Conservation (phyloP, 148 eudicot species). For the Salicornia ramosissima region DNA sequence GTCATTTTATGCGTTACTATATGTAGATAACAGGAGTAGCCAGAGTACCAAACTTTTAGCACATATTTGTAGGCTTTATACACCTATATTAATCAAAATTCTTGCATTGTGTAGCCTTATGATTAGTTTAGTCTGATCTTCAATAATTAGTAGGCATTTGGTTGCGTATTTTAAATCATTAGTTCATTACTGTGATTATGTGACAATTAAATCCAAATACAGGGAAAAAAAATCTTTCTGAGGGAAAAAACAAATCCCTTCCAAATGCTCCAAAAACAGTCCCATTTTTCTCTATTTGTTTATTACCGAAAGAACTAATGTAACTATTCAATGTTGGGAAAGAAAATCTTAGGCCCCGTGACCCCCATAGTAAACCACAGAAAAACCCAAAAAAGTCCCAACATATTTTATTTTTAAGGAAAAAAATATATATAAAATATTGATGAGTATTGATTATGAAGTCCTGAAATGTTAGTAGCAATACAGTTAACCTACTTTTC, state of each 20-base stretch:
- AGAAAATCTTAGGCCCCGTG: background rate
- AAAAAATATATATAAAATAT: too few relatives aligned
- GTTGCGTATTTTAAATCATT: background rate
- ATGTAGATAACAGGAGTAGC: background rate
- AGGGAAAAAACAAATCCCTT: background rate
- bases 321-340: background rate
- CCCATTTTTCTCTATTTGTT: background rate
- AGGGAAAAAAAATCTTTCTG: too few relatives aligned
- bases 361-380: background rate
- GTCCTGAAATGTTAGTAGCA: background rate
- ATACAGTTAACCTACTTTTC: constrained; percentile 13
- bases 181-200: background rate
- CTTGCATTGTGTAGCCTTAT: background rate
- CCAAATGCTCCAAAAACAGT: background rate
- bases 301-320: background rate
- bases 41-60: background rate
- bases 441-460: background rate
- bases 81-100: too few relatives aligned
- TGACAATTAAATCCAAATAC: too few relatives aligned
- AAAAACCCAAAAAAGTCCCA: background rate
- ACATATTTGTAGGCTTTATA: too few relatives aligned
- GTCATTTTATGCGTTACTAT: constrained; percentile 13
- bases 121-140: background rate
- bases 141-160: background rate
- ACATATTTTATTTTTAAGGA: too few relatives aligned